These are phyloP conservation scores for Oryza coarctata DNA, from an alignment of 176 grass and related monocot species.

Conservation along the genomic window DNA sequence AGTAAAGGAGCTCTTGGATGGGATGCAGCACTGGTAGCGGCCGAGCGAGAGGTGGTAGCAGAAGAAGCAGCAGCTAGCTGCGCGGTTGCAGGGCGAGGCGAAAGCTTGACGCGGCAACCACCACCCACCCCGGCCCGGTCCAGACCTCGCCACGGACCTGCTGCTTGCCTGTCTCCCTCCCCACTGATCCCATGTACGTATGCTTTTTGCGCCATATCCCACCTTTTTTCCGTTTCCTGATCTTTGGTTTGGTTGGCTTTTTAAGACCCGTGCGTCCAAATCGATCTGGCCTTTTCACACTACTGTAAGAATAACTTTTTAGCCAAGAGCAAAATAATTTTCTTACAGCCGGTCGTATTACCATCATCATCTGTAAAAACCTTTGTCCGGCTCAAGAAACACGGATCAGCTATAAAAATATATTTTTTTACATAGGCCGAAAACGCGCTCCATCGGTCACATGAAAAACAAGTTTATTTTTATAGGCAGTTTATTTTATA, in stretches of 20 bases:
- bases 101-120: constrained; percentile 44
- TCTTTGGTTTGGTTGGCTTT: constrained; percentile 58
- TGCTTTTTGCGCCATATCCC: constrained; percentile 28
- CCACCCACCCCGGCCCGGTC: background rate
- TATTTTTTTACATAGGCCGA: too few relatives aligned
- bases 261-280: constrained; percentile 52
- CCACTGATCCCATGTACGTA: constrained; percentile 6
- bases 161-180: background rate
- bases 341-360: too few relatives aligned
- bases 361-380: too few relatives aligned
- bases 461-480: too few relatives aligned
- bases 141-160: background rate
- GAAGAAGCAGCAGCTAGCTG: background rate
- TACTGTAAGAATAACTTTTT: too few relatives aligned
- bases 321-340: too few relatives aligned
- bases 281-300: too few relatives aligned
- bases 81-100: constrained; percentile 1
- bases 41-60: background rate
- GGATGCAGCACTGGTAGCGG: constrained; percentile 5
- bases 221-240: constrained; percentile 30
- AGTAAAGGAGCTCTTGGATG: too few relatives aligned
- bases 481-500: too few relatives aligned
- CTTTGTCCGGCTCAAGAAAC: too few relatives aligned
- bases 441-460: too few relatives aligned
- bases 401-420: too few relatives aligned